Base-by-base conservation (phyloP, 106 monocot genomes). In the Narthecium ossifragum region DNA sequence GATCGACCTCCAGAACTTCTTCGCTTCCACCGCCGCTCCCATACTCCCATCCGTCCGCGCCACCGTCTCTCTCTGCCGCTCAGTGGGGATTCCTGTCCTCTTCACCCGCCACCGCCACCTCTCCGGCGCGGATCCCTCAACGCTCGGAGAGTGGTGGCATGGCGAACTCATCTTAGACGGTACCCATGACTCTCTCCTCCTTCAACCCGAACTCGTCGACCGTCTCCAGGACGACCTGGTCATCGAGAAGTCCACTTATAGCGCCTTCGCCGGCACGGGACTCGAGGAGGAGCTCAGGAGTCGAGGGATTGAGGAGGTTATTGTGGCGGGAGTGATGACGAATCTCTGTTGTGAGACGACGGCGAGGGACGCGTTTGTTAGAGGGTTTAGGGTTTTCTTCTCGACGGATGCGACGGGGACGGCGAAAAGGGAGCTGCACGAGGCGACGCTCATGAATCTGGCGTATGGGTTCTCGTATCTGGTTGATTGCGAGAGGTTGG, bases 321-420 rank as follows among this genome's bases (percentile, higher is more conserved):
- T 92, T 25, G 77, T 92, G 25, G 55, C 81, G 2, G 88, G 92
- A 18, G 88, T 92, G 25, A 84, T 88, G 84, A 92, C 92, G 2
- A 88, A 92, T 49, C 72, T 88, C 38, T 92, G 92, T 66, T 92
- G 92, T 61, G 92, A 88, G 78, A 92, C 88, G 12, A 71, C 92
- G 36, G 80, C 88, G 39, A 78, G 92, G 69, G 92, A 88, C 51
- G 88, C 92, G 25, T 92, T 88, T 47, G 60, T 81, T 0, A 78
- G 72, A 62, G 92, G 84, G 34, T 92, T 88, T 64, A 48, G 92
- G 75, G 88, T 92, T 18, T 92, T 92, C 81, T 88, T 88, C 70
- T 88, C 84, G 8, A 68, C 78, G 2, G 88, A 92, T 26, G 83
- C 86, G 24, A 87, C 92, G 0, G 82, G 46, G 24, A 87, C 86